Conservation (phyloP, 169 alveolate species). For the Cryptosporidium parvum region DNA sequence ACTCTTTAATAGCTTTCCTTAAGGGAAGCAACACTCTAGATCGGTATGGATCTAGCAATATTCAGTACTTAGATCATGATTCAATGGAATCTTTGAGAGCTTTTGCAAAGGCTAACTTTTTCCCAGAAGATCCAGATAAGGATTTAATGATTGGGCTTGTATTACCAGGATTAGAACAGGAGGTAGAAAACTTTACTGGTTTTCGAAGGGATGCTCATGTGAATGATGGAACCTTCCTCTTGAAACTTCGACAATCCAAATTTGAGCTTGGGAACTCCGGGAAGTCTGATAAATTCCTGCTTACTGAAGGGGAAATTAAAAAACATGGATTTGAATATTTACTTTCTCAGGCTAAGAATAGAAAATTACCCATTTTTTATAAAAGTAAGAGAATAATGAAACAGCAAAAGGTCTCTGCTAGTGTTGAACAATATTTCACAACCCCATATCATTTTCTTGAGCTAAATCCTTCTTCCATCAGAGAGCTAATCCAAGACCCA, state of each 20-base stretch:
- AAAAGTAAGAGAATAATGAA: slow-evolving; percentile 9
- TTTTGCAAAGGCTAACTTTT: slow-evolving; percentile 31
- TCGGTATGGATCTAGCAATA: slow-evolving; percentile 13
- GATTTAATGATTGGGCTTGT: slow-evolving; percentile 43
- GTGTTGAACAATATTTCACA: background rate
- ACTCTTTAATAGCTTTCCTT: slow-evolving; percentile 28
- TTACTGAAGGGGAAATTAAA: background rate
- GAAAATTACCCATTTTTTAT: slow-evolving; percentile 36
- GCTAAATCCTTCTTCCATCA: background rate
- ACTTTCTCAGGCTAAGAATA: background rate
- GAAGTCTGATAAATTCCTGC: background rate
- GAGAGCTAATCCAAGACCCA: background rate
- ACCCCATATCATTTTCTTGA: slow-evolving; percentile 25
- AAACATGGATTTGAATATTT: background rate
- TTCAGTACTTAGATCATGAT: background rate
- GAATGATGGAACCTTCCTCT: slow-evolving; percentile 43
- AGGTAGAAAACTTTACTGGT: slow-evolving; percentile 13
- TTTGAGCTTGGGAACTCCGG: background rate
- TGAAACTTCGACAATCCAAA: slow-evolving; percentile 14
- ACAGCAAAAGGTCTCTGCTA: background rate
- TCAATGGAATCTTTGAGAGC: slow-evolving; percentile 14
- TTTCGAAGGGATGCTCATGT: slow-evolving; percentile 16
- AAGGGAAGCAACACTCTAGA: slow-evolving; percentile 8
- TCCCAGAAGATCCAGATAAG: slow-evolving; percentile 64
- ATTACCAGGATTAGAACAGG: slow-evolving; percentile 20